These are phyloP conservation scores for Chondrus crispus DNA, from an alignment of 23 red algal genomes.

Conservation along the genomic window DNA sequence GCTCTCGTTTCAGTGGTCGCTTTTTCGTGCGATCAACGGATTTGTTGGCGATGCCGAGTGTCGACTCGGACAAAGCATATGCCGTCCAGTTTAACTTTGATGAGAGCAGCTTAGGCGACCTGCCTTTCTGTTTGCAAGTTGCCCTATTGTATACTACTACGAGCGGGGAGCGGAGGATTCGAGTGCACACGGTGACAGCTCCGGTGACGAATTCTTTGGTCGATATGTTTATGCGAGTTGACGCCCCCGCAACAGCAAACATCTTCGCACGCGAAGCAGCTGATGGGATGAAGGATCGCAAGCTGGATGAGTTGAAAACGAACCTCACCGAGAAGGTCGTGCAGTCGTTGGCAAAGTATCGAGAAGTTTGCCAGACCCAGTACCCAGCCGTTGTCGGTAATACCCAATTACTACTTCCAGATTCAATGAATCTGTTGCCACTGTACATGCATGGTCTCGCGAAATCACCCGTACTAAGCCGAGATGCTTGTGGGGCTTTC, in stretches of 20 bases:
- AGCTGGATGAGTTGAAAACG: conserved; percentile 64
- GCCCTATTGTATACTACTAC: conserved; percentile 96
- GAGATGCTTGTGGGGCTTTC: conserved; percentile 75
- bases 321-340: conserved; percentile 74
- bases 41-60: conserved; percentile 84
- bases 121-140: conserved; percentile 79
- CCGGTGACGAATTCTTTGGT: conserved; percentile 67
- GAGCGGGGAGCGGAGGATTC: conserved; percentile 89
- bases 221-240: conserved; percentile 78
- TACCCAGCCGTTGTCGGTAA: conserved; percentile 40
- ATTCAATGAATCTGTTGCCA: conserved; percentile 79
- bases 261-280: conserved; percentile 61
- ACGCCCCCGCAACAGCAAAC: conserved; percentile 77
- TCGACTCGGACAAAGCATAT: conserved; percentile 90
- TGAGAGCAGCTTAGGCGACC: conserved; percentile 57
- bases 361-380: conserved; percentile 61
- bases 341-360: conserved; percentile 74
- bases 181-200: conserved; percentile 84
- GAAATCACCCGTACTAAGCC: conserved; percentile 64
- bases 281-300: conserved; percentile 65
- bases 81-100: conserved; percentile 92
- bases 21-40: conserved; percentile 93
- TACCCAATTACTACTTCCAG: conserved; percentile 79
- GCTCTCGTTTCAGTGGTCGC: conserved; percentile 84
- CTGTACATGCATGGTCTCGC: conserved; percentile 87